phyloP scores from a whole-genome alignment of 345 rosid species.

The Euphorbia lathyris region DNA sequence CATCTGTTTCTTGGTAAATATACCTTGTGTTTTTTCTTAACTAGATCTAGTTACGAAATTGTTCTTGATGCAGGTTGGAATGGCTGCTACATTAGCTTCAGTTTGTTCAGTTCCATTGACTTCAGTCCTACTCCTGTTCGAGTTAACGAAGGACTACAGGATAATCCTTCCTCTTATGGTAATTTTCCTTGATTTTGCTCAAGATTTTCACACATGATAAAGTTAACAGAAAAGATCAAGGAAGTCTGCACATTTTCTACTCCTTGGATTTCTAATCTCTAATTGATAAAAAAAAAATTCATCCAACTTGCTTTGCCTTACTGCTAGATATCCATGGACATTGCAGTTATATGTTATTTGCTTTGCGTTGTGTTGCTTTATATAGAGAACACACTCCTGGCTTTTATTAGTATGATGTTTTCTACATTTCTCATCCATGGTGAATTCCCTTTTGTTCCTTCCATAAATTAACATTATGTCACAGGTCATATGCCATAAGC shows the following conservation, averaged over 20 bases:
- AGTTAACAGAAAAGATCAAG: constrained; percentile 9
- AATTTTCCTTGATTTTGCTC: constrained; percentile 26
- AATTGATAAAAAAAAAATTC: too few relatives aligned
- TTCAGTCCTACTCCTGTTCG: constrained; percentile 83
- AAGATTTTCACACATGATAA: neutral
- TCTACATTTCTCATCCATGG: constrained; percentile 6
- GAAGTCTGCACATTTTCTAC: constrained; percentile 2
- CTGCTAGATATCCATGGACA: neutral
- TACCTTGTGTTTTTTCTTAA: neutral
- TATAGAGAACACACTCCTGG: neutral
- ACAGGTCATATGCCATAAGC: neutral
- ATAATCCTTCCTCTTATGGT: constrained; percentile 98
- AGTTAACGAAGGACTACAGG: constrained; percentile 95
- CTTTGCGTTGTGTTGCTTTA: too few relatives aligned
- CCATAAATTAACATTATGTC: neutral
- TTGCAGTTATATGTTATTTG: neutral
- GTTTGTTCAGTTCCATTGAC: constrained; percentile 98
- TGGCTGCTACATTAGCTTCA: constrained; percentile 98
- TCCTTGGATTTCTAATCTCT: neutral
- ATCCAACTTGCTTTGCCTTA: neutral
- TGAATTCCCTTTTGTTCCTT: too few relatives aligned
- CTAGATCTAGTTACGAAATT: constrained; percentile 19
- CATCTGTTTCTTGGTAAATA: neutral
- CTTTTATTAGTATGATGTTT: neutral
- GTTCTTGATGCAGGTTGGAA: constrained; percentile 71